These are phyloP conservation scores for Bolboschoenus planiculmis DNA, from an alignment of 176 grass and related monocot genomes.

Conservation along the genomic window DNA sequence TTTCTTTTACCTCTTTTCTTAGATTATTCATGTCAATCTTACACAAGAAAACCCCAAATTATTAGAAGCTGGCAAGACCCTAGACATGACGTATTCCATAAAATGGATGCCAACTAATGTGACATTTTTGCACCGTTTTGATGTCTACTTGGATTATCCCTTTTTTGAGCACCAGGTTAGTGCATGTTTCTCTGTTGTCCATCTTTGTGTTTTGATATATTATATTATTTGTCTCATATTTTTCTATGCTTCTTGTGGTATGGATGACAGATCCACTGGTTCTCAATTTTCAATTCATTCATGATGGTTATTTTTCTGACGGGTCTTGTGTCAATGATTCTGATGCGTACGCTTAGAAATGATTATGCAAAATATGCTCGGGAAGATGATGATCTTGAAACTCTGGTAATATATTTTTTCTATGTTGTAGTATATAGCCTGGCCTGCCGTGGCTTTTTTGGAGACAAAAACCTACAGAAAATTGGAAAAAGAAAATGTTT, in stretches of 20 bases:
- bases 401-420: slow-evolving; percentile 53
- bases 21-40: slow-evolving; percentile 99
- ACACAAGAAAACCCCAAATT: slow-evolving; percentile 92
- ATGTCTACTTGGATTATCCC: slow-evolving; percentile 97
- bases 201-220: neutral
- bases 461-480: neutral
- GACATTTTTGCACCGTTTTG: slow-evolving; percentile 77
- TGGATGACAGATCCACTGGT: slow-evolving; percentile 81
- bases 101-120: slow-evolving; percentile 79
- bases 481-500: neutral
- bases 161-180: slow-evolving; percentile 98
- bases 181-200: neutral
- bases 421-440: neutral
- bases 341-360: slow-evolving; percentile 94
- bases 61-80: slow-evolving; percentile 62
- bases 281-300: slow-evolving; percentile 99
- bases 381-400: slow-evolving; percentile 92
- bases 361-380: slow-evolving; percentile 97
- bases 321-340: slow-evolving; percentile 91
- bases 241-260: neutral
- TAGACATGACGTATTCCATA: slow-evolving; percentile 87
- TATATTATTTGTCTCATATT: slow-evolving; percentile 4
- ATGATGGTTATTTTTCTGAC: slow-evolving; percentile 99
- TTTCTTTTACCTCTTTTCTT: slow-evolving; percentile 19
- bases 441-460: neutral